Percentiles rank a stretch among this genome's conserved stretches.
Conservation (phyloP, 2,329 filamentous ascomycete species). For the Fusarium veterinarium region DNA sequence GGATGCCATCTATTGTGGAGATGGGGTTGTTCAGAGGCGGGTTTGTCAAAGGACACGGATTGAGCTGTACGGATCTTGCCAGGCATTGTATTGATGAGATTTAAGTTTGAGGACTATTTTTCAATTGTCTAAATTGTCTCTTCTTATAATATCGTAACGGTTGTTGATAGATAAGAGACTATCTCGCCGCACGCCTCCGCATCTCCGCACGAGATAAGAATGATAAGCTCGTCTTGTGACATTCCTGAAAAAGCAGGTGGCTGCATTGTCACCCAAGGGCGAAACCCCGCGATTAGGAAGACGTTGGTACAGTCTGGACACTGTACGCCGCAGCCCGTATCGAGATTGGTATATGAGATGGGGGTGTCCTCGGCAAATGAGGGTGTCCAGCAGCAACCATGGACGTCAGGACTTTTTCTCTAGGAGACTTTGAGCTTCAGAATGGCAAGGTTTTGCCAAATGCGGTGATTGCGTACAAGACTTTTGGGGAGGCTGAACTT, state of each 20-base stretch:
- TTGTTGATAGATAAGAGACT: conserved; percentile 2
- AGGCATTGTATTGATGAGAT: conserved; percentile 27
- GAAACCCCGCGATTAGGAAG: conserved; percentile 18
- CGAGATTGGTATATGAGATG: conserved; percentile 8
- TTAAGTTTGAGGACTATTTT: neutral
- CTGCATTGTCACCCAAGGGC: conserved; percentile 29
- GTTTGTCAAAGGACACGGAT: conserved; percentile 42
- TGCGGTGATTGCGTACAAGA: conserved; percentile 81
- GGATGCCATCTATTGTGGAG: conserved; percentile 87
- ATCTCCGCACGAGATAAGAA: conserved; percentile 30
- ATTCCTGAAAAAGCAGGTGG: conserved; percentile 25
- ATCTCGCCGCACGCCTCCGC: conserved; percentile 17
- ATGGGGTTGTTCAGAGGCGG: conserved; percentile 42
- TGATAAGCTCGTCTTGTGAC: conserved; percentile 35
- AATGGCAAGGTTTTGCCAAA: conserved; percentile 70
- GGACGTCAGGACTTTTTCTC: conserved; percentile 54
- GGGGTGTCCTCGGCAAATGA: neutral
- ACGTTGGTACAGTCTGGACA: neutral
- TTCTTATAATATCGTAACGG: neutral
- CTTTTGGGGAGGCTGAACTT: conserved; percentile 70
- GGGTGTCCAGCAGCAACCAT: conserved; percentile 10
- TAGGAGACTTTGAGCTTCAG: conserved; percentile 76
- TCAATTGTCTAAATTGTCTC: neutral
- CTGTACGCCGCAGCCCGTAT: neutral
- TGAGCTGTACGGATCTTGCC: conserved; percentile 42